These are phyloP conservation scores for Claviceps purpurea DNA, from an alignment of 2,329 filamentous ascomycete species.

Conservation along the genomic window DNA sequence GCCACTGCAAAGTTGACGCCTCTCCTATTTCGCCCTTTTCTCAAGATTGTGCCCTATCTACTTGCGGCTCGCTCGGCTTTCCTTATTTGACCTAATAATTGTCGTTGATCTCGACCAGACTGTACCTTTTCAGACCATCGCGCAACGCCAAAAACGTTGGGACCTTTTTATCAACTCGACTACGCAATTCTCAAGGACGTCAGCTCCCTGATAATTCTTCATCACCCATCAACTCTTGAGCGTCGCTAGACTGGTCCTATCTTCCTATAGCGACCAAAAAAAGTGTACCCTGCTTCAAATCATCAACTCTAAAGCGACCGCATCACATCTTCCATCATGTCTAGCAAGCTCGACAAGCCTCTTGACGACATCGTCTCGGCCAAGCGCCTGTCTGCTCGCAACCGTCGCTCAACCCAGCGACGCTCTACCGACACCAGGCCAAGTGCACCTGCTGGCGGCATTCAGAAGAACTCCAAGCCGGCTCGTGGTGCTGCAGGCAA, in stretches of 20 bases:
- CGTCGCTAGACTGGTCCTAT: neutral
- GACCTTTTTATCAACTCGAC: neutral
- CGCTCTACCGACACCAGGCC: slow-evolving; percentile 39
- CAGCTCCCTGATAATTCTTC: neutral
- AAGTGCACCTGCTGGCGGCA: slow-evolving; percentile 66
- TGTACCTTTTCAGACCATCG: slow-evolving; percentile 1
- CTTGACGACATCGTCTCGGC: slow-evolving; percentile 93
- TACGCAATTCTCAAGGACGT: neutral
- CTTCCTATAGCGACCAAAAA: neutral
- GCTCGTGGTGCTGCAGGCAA: slow-evolving; percentile 46
- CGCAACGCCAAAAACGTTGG: neutral
- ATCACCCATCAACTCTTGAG: neutral
- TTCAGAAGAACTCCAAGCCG: slow-evolving; percentile 62
- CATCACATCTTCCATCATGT: slow-evolving; percentile 47
- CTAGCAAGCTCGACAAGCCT: slow-evolving; percentile 90
- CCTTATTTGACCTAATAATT: neutral
- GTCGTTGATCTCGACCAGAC: slow-evolving; percentile 1
- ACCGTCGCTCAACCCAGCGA: slow-evolving; percentile 34
- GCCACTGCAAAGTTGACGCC: neutral
- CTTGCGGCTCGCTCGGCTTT: neutral
- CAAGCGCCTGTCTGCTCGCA: slow-evolving; percentile 44
- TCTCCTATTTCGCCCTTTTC: neutral
- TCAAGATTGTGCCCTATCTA: neutral
- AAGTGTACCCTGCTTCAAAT: neutral
- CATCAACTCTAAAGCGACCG: neutral